These are phyloP conservation scores for Sambucus nigra DNA, from an alignment of 129 eudicot species.

Conservation along the genomic window DNA sequence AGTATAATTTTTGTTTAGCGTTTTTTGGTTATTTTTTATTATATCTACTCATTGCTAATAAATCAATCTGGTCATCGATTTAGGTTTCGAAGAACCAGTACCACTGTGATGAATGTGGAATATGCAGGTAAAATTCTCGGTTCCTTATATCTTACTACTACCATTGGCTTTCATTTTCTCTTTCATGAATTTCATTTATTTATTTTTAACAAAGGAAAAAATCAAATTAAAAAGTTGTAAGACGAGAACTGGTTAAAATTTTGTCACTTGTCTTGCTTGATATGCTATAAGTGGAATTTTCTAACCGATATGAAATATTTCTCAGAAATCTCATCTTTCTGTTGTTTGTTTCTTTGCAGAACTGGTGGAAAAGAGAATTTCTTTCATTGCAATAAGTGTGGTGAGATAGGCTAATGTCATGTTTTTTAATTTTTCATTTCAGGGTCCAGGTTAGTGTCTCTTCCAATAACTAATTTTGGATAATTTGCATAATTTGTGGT, in stretches of 20 bases:
- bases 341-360: constrained; percentile 21
- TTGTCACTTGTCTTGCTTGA: too few species aligned
- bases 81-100: constrained; percentile 77
- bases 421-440: not conserved
- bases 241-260: too few species aligned
- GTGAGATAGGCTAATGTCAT: constrained; percentile 17
- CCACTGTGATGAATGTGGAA: constrained; percentile 84
- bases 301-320: too few species aligned
- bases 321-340: not conserved
- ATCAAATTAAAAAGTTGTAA: too few species aligned
- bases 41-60: not conserved
- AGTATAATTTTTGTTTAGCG: too few species aligned
- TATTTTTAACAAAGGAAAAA: too few species aligned
- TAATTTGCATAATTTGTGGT: constrained; percentile 1
- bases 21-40: not conserved
- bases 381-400: constrained; percentile 68
- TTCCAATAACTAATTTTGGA: not conserved
- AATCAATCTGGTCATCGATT: not conserved
- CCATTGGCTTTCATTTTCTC: too few species aligned
- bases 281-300: too few species aligned
- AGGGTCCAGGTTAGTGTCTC: not conserved
- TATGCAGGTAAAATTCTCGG: constrained; percentile 40
- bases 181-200: too few species aligned
- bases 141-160: not conserved
- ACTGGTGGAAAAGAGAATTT: constrained; percentile 63